phyloP scores from a whole-genome alignment of 305 asterid genomes.

The Fraxinus greggii region DNA sequence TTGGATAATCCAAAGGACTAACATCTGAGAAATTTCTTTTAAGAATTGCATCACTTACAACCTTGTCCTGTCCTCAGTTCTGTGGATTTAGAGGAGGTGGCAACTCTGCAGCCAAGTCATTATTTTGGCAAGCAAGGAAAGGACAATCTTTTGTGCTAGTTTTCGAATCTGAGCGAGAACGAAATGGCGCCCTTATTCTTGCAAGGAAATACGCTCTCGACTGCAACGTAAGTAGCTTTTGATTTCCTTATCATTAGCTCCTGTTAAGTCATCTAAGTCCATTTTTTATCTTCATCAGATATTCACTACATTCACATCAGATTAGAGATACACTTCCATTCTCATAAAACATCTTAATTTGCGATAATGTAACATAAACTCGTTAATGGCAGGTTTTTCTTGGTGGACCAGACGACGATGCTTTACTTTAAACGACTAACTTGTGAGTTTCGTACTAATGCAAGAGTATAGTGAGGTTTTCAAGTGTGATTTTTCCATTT shows the following conservation, averaged over 20 bases:
- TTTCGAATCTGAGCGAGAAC: conserved; percentile 77
- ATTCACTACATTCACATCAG: background rate
- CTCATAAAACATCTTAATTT: background rate
- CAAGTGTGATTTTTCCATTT: conserved; percentile 35
- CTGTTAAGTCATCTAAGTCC: background rate
- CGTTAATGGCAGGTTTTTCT: conserved; percentile 61
- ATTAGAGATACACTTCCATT: background rate
- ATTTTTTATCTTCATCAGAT: background rate
- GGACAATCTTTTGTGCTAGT: conserved; percentile 86
- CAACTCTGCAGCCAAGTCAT: conserved; percentile 85
- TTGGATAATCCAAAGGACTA: background rate
- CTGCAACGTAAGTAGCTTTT: conserved; percentile 68
- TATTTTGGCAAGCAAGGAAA: conserved; percentile 91
- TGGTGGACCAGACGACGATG: conserved; percentile 97
- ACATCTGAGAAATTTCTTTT: background rate
- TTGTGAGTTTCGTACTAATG: conserved; percentile 33
- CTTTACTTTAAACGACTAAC: conserved; percentile 57
- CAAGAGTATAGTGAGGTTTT: conserved; percentile 28
- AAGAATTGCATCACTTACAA: background rate
- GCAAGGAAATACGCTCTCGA: conserved; percentile 88
- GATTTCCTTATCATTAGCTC: background rate
- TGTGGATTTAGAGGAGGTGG: conserved; percentile 99
- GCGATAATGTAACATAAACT: conserved; percentile 9
- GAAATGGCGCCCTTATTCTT: conserved; percentile 71
- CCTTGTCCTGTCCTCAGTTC: conserved; percentile 37